phyloP scores from a whole-genome alignment of 2,329 filamentous ascomycete species.

The Hypomyces perniciosus region DNA sequence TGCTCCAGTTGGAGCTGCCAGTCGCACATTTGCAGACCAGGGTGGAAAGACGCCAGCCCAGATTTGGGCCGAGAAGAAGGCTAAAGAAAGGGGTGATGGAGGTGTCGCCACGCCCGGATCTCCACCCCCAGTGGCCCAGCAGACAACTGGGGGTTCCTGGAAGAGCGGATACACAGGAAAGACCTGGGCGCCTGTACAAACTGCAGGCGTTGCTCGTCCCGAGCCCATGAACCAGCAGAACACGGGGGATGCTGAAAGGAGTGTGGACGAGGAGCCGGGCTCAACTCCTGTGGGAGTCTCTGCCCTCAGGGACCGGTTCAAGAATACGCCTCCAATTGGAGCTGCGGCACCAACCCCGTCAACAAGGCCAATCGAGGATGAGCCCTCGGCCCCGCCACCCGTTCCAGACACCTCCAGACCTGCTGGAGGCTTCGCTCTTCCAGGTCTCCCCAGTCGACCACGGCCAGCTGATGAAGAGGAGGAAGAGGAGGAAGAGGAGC shows the following conservation, averaged over 20 bases:
- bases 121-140: conserved; percentile 54
- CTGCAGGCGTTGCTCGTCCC: conserved; percentile 54
- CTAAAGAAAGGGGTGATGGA: conserved; percentile 59
- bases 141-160: conserved; percentile 74
- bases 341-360: conserved; percentile 35
- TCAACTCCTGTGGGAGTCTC: conserved; percentile 60
- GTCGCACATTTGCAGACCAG: conserved; percentile 88
- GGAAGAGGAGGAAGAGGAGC: conserved; percentile 54
- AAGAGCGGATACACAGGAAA: conserved; percentile 89
- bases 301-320: conserved; percentile 77
- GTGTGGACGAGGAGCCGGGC: conserved; percentile 44
- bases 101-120: conserved; percentile 37
- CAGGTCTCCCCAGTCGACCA: conserved; percentile 63
- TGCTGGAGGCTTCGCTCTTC: conserved; percentile 69
- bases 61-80: conserved; percentile 96
- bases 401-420: conserved; percentile 61
- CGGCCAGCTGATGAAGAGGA: conserved; percentile 51
- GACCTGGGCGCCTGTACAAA: conserved; percentile 80
- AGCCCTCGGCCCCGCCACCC: conserved; percentile 45
- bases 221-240: conserved; percentile 50
- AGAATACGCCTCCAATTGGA: conserved; percentile 66
- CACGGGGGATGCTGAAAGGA: conserved; percentile 49
- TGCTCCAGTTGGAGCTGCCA: conserved; percentile 68
- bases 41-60: conserved; percentile 96
- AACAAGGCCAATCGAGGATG: conserved; percentile 33